These are phyloP conservation scores for Clitopilus passeckerianus DNA, from an alignment of 768 basidiomycete genomes.

Conservation along the genomic window DNA sequence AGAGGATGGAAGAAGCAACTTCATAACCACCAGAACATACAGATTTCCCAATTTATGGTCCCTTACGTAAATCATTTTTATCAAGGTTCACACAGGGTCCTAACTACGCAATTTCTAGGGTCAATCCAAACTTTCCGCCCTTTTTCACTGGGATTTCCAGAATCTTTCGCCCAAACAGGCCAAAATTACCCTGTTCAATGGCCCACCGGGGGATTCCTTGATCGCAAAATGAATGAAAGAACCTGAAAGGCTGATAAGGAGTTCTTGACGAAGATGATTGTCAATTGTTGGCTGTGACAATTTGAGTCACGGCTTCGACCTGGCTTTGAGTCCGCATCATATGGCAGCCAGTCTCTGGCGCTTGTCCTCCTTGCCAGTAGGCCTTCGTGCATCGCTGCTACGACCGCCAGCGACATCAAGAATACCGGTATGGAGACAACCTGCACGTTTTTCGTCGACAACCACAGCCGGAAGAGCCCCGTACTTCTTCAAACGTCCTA, in stretches of 20 bases:
- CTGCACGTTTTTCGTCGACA: neutral
- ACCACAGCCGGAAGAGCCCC: neutral
- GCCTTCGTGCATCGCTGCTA: constrained; percentile 17
- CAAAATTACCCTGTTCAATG: neutral
- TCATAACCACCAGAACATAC: constrained; percentile 1
- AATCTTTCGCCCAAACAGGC: neutral
- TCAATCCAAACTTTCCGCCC: neutral
- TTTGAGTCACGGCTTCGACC: neutral
- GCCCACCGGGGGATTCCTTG: neutral
- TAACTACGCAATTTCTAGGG: constrained; percentile 1
- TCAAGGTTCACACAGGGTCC: constrained; percentile 1
- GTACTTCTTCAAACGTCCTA: constrained; percentile 18
- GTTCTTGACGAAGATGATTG: neutral
- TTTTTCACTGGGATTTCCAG: neutral
- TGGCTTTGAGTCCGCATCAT: constrained; percentile 4
- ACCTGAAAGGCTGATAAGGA: neutral
- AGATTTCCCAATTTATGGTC: neutral
- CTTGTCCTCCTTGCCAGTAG: constrained; percentile 16
- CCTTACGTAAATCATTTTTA: constrained; percentile 1
- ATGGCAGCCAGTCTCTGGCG: constrained; percentile 8
- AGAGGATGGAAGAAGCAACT: constrained; percentile 4
- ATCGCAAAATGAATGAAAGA: neutral
- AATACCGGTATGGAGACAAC: neutral
- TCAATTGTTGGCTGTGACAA: neutral
- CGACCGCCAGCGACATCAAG: constrained; percentile 7